These are phyloP conservation scores for Hyaloscypha bicolor DNA, from an alignment of 495 filamentous ascomycete genomes.

Conservation along the genomic window DNA sequence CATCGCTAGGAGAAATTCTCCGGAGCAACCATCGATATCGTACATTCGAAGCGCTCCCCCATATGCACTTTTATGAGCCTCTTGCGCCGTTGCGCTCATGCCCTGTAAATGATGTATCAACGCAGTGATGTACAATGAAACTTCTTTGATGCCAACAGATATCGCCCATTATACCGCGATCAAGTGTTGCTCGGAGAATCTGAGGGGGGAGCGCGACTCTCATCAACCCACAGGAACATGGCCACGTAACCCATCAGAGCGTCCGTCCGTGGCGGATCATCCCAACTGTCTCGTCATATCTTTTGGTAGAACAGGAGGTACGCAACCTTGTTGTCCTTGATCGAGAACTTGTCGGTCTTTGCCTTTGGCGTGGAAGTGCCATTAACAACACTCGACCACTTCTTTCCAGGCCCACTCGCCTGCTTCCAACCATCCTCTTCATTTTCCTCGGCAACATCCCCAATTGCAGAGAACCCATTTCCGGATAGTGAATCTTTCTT, in stretches of 20 bases:
- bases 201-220: neutral
- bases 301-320: conserved; percentile 93
- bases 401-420: conserved; percentile 66
- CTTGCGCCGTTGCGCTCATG: conserved; percentile 30
- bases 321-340: conserved; percentile 93
- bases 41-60: conserved; percentile 13
- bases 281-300: conserved; percentile 24
- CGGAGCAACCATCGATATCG: neutral
- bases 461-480: conserved; percentile 70
- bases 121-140: conserved; percentile 25
- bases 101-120: conserved; percentile 21
- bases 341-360: conserved; percentile 68
- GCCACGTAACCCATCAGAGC: neutral
- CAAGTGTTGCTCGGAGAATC: conserved; percentile 6
- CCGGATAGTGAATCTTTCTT: conserved; percentile 52
- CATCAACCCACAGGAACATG: neutral
- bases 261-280: too few relatives aligned
- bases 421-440: conserved; percentile 81
- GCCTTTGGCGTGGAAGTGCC: conserved; percentile 61
- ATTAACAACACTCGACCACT: conserved; percentile 66
- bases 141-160: conserved; percentile 1
- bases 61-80: conserved; percentile 27
- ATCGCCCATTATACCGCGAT: neutral
- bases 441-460: conserved; percentile 65
- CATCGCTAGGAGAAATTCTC: conserved; percentile 5